Evolutionary conservation across 805 yeast genomes (phyloP).

Genomic region (Candida ovalis): DNA sequence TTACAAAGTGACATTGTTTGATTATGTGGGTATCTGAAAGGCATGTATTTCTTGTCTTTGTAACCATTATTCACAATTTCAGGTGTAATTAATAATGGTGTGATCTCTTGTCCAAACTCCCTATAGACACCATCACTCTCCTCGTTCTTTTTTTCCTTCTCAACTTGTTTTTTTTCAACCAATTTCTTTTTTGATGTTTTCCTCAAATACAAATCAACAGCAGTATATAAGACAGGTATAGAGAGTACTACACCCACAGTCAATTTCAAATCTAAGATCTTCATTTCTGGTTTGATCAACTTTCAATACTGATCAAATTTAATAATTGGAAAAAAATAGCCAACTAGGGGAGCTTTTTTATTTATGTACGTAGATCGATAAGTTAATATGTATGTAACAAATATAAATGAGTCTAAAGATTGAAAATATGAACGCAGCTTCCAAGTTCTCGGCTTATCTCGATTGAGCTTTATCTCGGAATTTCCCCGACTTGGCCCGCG

Average conservation of each 20-base stretch:
- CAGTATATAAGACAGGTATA: slow-evolving; percentile 9
- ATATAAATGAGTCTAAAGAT: neutral
- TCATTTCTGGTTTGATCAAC: neutral
- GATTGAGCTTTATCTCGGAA: slow-evolving; percentile 1
- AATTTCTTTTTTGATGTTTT: neutral
- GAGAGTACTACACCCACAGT: slow-evolving; percentile 9
- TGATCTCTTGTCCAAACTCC: slow-evolving; percentile 13
- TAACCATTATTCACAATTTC: slow-evolving; percentile 15
- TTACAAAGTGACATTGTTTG: slow-evolving; percentile 51
- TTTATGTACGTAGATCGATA: no score
- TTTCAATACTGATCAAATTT: no score
- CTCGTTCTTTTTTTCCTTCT: neutral
- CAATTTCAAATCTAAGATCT: slow-evolving; percentile 2
- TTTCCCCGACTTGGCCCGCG: slow-evolving; percentile 1
- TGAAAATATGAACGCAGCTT: no score
- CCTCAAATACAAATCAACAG: slow-evolving; percentile 1
- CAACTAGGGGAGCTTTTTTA: no score
- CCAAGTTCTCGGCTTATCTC: no score
- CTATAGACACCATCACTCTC: no score
- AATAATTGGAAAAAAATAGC: no score
- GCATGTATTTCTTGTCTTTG: slow-evolving; percentile 47
- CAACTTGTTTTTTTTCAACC: slow-evolving; percentile 1
- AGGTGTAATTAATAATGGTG: slow-evolving; percentile 16
- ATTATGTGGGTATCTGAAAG: slow-evolving; percentile 51
- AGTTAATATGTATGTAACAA: no score